A percentile compares a stretch with the other conserved stretches of the same genome.
Evolutionary conservation across 805 yeast genomes (phyloP).

Genomic region (Clavispora santaluciae): DNA sequence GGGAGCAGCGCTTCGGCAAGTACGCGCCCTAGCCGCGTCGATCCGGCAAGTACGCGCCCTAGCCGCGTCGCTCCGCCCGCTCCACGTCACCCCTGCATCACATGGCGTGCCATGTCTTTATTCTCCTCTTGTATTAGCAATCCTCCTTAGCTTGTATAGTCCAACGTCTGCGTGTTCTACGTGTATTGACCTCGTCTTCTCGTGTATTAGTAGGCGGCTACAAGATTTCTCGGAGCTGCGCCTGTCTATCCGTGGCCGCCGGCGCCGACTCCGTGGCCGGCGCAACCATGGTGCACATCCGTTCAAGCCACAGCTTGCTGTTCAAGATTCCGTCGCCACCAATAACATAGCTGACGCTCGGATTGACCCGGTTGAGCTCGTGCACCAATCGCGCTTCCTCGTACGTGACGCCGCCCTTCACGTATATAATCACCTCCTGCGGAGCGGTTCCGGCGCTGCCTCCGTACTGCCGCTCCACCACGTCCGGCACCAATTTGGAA

Average conservation of each 20-base stretch:
- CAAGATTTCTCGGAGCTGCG: conserved; percentile 35
- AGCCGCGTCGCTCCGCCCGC: too few relatives aligned
- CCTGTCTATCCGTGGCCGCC: conserved; percentile 32
- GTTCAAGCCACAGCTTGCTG: conserved; percentile 30
- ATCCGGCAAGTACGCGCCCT: too few relatives aligned
- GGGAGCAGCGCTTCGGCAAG: conserved; percentile 75
- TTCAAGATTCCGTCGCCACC: conserved; percentile 57
- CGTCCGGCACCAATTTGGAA: conserved; percentile 38
- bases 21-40: conserved; percentile 33
- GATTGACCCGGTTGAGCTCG: conserved; percentile 56
- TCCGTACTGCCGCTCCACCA: conserved; percentile 25
- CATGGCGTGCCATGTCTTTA: background rate
- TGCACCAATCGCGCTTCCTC: conserved; percentile 86
- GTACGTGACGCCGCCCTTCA: conserved; percentile 86
- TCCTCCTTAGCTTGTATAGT: too few relatives aligned
- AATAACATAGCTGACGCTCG: conserved; percentile 61
- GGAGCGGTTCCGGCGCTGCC: conserved; percentile 22
- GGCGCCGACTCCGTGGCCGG: conserved; percentile 9
- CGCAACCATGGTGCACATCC: conserved; percentile 28
- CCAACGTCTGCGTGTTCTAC: too few relatives aligned
- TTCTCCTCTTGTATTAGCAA: background rate
- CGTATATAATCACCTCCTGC: conserved; percentile 68
- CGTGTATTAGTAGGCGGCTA: conserved; percentile 4
- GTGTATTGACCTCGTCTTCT: too few relatives aligned
- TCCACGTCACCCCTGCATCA: too few relatives aligned